These are phyloP conservation scores for Colletotrichum tamarilloi DNA, from an alignment of 2,329 filamentous ascomycete species.

Conservation along the genomic window DNA sequence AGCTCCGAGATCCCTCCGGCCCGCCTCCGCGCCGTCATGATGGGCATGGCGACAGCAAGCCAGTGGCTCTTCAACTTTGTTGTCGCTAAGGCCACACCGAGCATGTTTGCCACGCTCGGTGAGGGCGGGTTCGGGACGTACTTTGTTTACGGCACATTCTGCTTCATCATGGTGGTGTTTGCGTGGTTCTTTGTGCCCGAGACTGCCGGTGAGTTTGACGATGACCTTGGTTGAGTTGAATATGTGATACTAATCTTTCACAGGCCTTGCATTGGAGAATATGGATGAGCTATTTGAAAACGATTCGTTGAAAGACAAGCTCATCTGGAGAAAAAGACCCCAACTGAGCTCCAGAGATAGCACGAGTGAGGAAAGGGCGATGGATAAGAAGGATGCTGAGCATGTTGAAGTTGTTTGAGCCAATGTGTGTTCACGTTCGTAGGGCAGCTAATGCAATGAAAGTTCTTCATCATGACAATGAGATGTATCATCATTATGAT, in stretches of 20 bases:
- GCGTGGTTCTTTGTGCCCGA: constrained; percentile 57
- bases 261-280: constrained; percentile 38
- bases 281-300: constrained; percentile 45
- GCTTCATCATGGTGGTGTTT: constrained; percentile 66
- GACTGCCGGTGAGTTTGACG: constrained; percentile 61
- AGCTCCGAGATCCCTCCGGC: constrained; percentile 62
- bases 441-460: too few species aligned
- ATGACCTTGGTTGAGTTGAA: background rate
- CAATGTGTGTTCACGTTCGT: background rate
- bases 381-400: constrained; percentile 19
- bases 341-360: background rate
- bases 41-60: constrained; percentile 69
- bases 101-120: constrained; percentile 60
- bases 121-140: constrained; percentile 56
- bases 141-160: constrained; percentile 69
- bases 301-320: constrained; percentile 11
- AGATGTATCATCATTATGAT: background rate
- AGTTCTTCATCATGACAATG: background rate
- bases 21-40: constrained; percentile 60
- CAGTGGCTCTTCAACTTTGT: constrained; percentile 76
- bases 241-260: background rate
- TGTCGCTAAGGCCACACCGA: constrained; percentile 46
- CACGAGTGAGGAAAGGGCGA: background rate
- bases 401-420: background rate
- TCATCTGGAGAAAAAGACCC: background rate